A percentile compares a stretch with the other conserved stretches of the same genome.
phyloP scores from a whole-genome alignment of 2,329 filamentous ascomycete species.

The Trichothecium sympodiale region DNA sequence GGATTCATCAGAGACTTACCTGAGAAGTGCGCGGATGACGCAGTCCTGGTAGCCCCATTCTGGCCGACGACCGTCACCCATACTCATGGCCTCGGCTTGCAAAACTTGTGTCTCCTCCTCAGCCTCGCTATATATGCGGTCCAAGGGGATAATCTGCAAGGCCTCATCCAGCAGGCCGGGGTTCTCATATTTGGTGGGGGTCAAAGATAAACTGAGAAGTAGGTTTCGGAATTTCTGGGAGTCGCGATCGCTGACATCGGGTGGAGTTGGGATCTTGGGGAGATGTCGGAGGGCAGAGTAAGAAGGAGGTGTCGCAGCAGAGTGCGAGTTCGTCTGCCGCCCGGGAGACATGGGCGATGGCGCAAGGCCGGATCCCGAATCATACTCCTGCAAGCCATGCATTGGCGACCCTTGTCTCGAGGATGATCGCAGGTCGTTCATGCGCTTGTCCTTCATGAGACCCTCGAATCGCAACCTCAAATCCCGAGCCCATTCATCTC shows the following conservation, averaged over 20 bases:
- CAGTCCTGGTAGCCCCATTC: conserved; percentile 98
- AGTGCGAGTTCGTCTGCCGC: conserved; percentile 36
- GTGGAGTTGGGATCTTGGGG: conserved; percentile 57
- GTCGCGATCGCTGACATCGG: conserved; percentile 49
- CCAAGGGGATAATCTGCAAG: conserved; percentile 72
- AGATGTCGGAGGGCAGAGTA: conserved; percentile 39
- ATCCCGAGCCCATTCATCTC: conserved; percentile 67
- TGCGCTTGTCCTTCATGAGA: conserved; percentile 72
- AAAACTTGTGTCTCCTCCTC: conserved; percentile 88
- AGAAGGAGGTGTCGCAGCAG: conserved; percentile 27
- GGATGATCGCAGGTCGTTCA: conserved; percentile 57
- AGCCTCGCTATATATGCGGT: conserved; percentile 85
- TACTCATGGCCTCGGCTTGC: conserved; percentile 76
- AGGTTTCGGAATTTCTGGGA: conserved; percentile 72
- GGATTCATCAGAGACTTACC: conserved; percentile 37
- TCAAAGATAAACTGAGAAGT: conserved; percentile 74
- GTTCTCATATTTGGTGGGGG: conserved; percentile 92
- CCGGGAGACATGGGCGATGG: conserved; percentile 25
- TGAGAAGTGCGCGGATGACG: conserved; percentile 76
- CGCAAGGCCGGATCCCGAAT: conserved; percentile 36
- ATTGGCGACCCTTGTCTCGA: conserved; percentile 52
- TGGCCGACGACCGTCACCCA: conserved; percentile 67
- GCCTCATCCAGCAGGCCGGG: conserved; percentile 90
- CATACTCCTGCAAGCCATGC: conserved; percentile 38
- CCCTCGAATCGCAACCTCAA: conserved; percentile 79